Base-by-base conservation (phyloP, 192 early-diverging fungal species). In the Podochytrium sp. region DNA sequence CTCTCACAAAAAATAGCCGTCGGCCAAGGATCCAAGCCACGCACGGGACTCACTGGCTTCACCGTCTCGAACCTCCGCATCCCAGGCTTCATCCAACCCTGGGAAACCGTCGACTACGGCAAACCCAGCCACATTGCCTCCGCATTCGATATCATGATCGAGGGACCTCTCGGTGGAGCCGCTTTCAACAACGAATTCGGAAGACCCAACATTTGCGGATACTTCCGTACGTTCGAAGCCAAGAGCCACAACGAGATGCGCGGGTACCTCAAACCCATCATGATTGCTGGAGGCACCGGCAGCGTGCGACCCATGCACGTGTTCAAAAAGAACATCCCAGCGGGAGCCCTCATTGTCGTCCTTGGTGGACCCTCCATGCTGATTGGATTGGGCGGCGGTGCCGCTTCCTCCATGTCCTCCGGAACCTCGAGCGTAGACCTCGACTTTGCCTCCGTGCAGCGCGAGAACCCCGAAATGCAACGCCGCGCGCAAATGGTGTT, bases 111-210 rank as follows among this genome's bases (percentile, higher is more conserved):
- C 0, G 85, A 93, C 38, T 86, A 87, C 43, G 95, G 95, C 34
- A 93, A 92, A 64, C 97, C 98, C 35, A 81, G 81, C 0, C 95
- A 97, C 80, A 90, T 99, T 56, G 92, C 97, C 0, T 94, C 93
- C 25, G 85, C 98, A 14, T 83, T 95, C 41, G 94, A 96, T 75
- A 99, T 99, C 65, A 99, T 99, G 96, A 91, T 98, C 58, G 90
- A 98, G 72, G 98, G 91, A 53, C 98, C 98, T 32, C 80, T 99
- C 38, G 98, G 98, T 75, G 94, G 93, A 23, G 95, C 95, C n/a
- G 95, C 96, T 14, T 99, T 97, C 86, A 96, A 96, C 87, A 98
- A 99, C 75, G 98, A 99, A 83, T 99, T 98, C 78, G 98, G 98
- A 51, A 87, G 98, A 25, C 98, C 98, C 3, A 90, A 90, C 33